Conservation (phyloP, 2,329 filamentous ascomycete genomes). For the Cordyceps pruinosa region DNA sequence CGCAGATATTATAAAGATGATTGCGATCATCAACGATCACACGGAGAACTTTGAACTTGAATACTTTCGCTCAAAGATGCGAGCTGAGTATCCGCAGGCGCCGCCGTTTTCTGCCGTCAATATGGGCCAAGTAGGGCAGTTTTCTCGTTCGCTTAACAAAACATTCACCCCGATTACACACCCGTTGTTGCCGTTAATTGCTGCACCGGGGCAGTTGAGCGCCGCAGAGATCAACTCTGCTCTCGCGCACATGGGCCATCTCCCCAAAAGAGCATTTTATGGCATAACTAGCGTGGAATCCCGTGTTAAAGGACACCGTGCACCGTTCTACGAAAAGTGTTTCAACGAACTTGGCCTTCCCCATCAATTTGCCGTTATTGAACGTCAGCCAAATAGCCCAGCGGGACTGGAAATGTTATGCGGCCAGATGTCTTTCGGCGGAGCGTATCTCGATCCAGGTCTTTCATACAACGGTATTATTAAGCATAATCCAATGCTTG, state of each 20-base stretch:
- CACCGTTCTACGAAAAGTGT: conserved; percentile 80
- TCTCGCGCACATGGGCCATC: conserved; percentile 69
- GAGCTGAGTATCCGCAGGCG: conserved; percentile 57
- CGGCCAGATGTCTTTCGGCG: conserved; percentile 69
- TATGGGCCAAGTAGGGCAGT: conserved; percentile 80
- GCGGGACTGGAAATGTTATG: conserved; percentile 65
- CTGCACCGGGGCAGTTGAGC: conserved; percentile 78
- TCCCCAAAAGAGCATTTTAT: conserved; percentile 74
- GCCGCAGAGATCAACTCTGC: conserved; percentile 79
- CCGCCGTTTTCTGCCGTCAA: conserved; percentile 78
- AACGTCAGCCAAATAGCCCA: conserved; percentile 58
- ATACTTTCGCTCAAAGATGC: conserved; percentile 75
- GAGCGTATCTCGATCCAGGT: conserved; percentile 72
- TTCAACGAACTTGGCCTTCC: conserved; percentile 81
- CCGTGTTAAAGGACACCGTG: conserved; percentile 53
- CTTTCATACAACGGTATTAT: conserved; percentile 55
- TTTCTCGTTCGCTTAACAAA: conserved; percentile 76
- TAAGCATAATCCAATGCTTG: conserved; percentile 45
- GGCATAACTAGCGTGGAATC: conserved; percentile 67
- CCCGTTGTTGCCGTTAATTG: conserved; percentile 73
- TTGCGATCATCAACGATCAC: conserved; percentile 71
- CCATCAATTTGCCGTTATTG: conserved; percentile 69
- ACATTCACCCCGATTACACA: conserved; percentile 87
- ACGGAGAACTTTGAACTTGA: conserved; percentile 88
- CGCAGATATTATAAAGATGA: conserved; percentile 87